Evolutionary conservation across 2,329 filamentous ascomycete genomes (phyloP).

Genomic region (Alternaria metachromatica): DNA sequence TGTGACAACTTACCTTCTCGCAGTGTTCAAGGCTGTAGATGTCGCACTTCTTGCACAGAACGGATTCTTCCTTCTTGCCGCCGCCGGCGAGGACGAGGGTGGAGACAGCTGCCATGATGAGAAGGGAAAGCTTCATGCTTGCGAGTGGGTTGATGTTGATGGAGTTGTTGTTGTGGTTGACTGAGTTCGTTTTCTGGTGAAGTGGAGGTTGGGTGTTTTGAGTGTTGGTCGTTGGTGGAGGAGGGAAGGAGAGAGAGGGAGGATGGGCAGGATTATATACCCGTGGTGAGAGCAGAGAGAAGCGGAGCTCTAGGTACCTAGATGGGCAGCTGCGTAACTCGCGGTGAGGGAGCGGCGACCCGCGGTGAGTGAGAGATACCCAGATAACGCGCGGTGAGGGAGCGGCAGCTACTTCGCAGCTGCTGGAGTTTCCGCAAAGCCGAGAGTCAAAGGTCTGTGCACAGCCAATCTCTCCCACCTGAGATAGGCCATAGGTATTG

Average conservation of each 20-base stretch:
- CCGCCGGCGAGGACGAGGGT: neutral
- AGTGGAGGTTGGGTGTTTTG: neutral
- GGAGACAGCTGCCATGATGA: neutral
- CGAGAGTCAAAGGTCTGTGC: neutral
- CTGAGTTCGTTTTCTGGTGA: neutral
- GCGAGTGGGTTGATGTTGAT: neutral
- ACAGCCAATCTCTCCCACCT: neutral
- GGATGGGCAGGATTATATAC: neutral
- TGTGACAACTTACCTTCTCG: neutral
- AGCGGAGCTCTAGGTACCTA: neutral
- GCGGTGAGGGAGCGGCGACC: neutral
- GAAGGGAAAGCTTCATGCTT: neutral
- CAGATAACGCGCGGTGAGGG: neutral
- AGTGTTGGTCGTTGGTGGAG: neutral
- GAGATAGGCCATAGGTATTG: neutral
- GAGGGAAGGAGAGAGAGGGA: neutral
- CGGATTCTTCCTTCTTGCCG: neutral
- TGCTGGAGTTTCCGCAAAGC: neutral
- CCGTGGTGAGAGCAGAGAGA: neutral
- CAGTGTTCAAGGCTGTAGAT: neutral
- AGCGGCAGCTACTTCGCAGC: neutral
- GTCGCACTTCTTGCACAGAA: neutral
- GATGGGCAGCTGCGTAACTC: neutral
- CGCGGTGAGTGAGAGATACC: neutral
- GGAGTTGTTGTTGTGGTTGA: neutral